Conservation (phyloP, 1,284 basidiomycete genomes). For the Trichosporon sp. region DNA sequence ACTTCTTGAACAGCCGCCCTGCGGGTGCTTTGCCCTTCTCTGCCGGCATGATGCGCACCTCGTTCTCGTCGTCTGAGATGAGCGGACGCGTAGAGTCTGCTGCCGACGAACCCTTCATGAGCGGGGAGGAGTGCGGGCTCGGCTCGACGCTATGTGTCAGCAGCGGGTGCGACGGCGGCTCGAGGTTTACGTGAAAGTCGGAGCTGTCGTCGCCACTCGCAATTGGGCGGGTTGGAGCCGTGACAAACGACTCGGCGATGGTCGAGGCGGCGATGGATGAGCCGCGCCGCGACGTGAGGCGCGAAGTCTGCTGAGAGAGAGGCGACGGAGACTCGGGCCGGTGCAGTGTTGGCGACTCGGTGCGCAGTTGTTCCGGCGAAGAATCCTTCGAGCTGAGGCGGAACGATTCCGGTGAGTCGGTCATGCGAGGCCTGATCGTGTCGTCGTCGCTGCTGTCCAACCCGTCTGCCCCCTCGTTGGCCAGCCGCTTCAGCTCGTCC, state of each 20-base stretch:
- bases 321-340: conserved; percentile 1
- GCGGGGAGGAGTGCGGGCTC: conserved; percentile 19
- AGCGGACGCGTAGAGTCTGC: conserved; percentile 18
- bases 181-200: conserved; percentile 24
- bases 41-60: not conserved
- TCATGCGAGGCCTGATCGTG: not conserved
- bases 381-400: conserved; percentile 1
- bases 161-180: not conserved
- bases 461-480: not conserved
- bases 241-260: conserved; percentile 47
- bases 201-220: conserved; percentile 12
- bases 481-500: not conserved
- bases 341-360: conserved; percentile 5
- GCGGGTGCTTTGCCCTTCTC: not conserved
- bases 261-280: conserved; percentile 24
- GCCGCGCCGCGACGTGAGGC: not conserved
- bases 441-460: conserved; percentile 7
- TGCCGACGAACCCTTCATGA: not conserved
- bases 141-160: conserved; percentile 12
- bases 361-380: not conserved
- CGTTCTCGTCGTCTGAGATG: conserved; percentile 28
- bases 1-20: conserved; percentile 2
- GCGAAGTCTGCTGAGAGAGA: not conserved
- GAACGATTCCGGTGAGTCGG: conserved; percentile 9
- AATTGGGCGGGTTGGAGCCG: conserved; percentile 38